These are phyloP conservation scores for Saksenaea oblongispora DNA, from an alignment of 371 early-diverging fungal species.

Conservation along the genomic window DNA sequence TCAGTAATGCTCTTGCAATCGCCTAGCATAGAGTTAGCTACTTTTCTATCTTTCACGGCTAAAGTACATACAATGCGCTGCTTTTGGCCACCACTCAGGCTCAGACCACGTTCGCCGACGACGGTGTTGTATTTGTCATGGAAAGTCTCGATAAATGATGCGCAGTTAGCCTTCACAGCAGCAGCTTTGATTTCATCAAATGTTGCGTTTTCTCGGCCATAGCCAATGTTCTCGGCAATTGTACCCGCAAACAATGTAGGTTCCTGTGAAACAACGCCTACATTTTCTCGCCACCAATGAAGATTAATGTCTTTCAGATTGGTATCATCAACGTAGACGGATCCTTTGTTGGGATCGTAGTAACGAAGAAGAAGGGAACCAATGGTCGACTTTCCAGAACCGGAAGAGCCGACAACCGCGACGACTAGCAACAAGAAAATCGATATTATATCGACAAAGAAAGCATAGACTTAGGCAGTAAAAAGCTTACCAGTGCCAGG, in stretches of 20 bases:
- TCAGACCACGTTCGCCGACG: constrained; percentile 73
- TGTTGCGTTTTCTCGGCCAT: constrained; percentile 61
- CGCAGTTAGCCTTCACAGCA: constrained; percentile 66
- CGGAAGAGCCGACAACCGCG: constrained; percentile 68
- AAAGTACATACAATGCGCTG: constrained; percentile 43
- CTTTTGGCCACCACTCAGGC: constrained; percentile 84
- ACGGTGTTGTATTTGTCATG: constrained; percentile 68
- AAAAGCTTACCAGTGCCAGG: constrained; percentile 56
- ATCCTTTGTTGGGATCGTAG: constrained; percentile 61
- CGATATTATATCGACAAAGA: background rate
- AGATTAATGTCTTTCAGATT: constrained; percentile 55
- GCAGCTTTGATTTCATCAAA: constrained; percentile 59
- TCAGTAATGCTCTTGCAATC: constrained; percentile 76
- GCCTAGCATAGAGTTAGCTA: constrained; percentile 41
- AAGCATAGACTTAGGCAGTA: background rate
- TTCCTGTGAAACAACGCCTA: constrained; percentile 81
- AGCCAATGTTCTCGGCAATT: constrained; percentile 79
- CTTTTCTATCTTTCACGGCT: background rate
- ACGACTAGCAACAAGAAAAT: constrained; percentile 23
- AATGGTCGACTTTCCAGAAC: constrained; percentile 77
- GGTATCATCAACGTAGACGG: constrained; percentile 60
- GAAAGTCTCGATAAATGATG: constrained; percentile 62
- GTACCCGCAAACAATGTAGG: constrained; percentile 83
- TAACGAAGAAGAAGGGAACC: constrained; percentile 70
- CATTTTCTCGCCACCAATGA: constrained; percentile 57